A percentile compares a stretch with the other conserved stretches of the same genome.
Conservation (phyloP, 2,329 filamentous ascomycete species). For the Arachnomyces sp. region DNA sequence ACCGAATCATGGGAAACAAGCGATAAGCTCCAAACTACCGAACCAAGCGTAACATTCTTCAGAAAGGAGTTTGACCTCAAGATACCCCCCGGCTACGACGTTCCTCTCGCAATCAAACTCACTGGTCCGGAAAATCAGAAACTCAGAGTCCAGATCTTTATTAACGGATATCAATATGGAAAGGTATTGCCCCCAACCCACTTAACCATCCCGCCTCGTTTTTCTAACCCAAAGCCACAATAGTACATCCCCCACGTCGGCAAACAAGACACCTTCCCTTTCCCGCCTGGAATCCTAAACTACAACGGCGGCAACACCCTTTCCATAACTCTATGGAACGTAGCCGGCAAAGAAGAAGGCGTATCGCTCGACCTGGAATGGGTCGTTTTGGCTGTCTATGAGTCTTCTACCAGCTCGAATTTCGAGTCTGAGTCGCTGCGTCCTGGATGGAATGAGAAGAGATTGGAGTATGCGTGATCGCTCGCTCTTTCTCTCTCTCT, state of each 20-base stretch:
- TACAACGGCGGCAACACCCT: conserved; percentile 54
- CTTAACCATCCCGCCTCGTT: too few species aligned
- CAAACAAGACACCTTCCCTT: conserved; percentile 53
- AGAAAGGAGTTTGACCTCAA: conserved; percentile 45
- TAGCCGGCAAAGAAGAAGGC: conserved; percentile 12
- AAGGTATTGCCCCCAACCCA: conserved; percentile 13
- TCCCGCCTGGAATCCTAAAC: conserved; percentile 53
- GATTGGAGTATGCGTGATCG: conserved; percentile 30
- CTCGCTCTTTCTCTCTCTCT: too few species aligned
- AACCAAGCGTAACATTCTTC: conserved; percentile 51
- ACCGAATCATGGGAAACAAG: conserved; percentile 38
- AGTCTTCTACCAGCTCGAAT: conserved; percentile 45
- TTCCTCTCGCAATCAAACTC: conserved; percentile 50
- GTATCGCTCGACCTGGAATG: conserved; percentile 45
- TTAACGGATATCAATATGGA: conserved; percentile 61
- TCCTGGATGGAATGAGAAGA: conserved; percentile 42
- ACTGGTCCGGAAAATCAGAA: conserved; percentile 38
- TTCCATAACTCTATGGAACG: conserved; percentile 50
- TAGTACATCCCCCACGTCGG: conserved; percentile 55
- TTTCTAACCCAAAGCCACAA: too few species aligned
- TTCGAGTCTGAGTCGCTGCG: conserved; percentile 45
- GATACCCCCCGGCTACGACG: conserved; percentile 47
- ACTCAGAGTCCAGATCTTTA: conserved; percentile 50
- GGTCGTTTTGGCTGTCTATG: conserved; percentile 48
- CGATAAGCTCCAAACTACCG: conserved; percentile 36